Evolutionary conservation across 345 rosid species (phyloP), one percentile per base, ranked within the genome.

Genomic region (Salix brachista): DNA sequence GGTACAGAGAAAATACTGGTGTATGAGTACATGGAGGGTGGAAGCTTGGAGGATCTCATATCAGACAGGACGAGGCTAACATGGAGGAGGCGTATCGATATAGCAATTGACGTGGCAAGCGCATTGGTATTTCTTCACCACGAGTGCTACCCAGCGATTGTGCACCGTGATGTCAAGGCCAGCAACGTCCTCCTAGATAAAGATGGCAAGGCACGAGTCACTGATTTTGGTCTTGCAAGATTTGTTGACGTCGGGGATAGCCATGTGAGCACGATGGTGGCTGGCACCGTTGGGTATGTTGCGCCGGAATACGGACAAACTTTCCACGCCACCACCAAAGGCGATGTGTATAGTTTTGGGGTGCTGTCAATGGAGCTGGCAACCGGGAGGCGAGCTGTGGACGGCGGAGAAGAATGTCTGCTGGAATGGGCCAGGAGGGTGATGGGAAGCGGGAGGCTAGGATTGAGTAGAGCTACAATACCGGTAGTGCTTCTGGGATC

Each of bases 261-360:
- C 78, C 97, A 95, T 54, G 99, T 95, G 67, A 95, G 94, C 88
- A 93, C 97, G 1, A 89, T 84, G 84, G 89, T 93, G 36, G 99
- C 99, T 0, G 99, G 99, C 18, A 95, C 99, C 3, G 73, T 95
- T 0, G 97, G 99, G 7, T 95, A 95, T 65, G 97, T 95, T 30
- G 99, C 97, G 28, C 99, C 99, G 0, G 97, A 95, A 82, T 95
- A 95, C 39, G 96, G 99, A 48, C 99, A 93, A 77, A 93, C 95
- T 14, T 93, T 97, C 93, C 90, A 88, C 30, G 97, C 97, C 4
- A 95, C 99, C 4, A 91, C 94, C 5, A 93, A 91, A 77, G 99
- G 99, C 5, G 99, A 95, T 60, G 99, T 95, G 69, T 95, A 93
- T 72, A 95, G 99, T 67, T 95, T 86, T 32, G 99, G 99, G 8